phyloP scores from a whole-genome alignment of 2,329 filamentous ascomycete species.

The Colletotrichum melonis region DNA sequence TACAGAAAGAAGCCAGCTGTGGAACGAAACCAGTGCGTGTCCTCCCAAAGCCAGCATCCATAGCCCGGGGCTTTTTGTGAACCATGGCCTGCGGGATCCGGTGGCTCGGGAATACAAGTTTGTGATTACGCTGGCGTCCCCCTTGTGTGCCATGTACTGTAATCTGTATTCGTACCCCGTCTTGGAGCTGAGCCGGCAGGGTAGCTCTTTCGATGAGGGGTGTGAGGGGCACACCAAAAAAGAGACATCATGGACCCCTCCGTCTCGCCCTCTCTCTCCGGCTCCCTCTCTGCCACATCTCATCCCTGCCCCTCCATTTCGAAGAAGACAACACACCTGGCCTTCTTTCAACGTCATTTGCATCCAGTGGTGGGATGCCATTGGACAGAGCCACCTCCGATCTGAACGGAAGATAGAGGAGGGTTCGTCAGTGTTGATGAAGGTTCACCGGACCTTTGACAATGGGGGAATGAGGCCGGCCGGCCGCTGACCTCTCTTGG shows the following conservation, averaged over 20 bases:
- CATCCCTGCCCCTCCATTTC: not conserved
- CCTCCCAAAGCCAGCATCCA: not conserved
- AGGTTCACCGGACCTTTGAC: not conserved
- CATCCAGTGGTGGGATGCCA: not conserved
- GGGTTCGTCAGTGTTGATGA: constrained; percentile 11
- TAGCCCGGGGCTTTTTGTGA: constrained; percentile 6
- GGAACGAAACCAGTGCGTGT: not conserved
- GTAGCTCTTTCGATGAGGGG: constrained; percentile 11
- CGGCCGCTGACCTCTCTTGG: not conserved
- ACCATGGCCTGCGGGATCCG: constrained; percentile 30
- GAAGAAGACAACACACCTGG: constrained; percentile 20
- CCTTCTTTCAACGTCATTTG: constrained; percentile 34
- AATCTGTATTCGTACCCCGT: not conserved
- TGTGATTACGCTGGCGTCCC: constrained; percentile 32
- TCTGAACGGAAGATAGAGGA: not conserved
- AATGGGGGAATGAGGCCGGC: not conserved
- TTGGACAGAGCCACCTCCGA: constrained; percentile 2
- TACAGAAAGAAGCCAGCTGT: constrained; percentile 4
- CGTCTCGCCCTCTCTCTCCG: not conserved
- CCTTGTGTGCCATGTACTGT: constrained; percentile 17
- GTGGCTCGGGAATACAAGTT: constrained; percentile 32
- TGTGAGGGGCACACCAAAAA: constrained; percentile 26
- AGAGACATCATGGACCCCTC: constrained; percentile 24
- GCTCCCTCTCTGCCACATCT: constrained; percentile 7
- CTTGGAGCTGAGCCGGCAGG: constrained; percentile 4